phyloP scores from a whole-genome alignment of 352 stramenopile species.

The Stephanocyclus meneghinianus region DNA sequence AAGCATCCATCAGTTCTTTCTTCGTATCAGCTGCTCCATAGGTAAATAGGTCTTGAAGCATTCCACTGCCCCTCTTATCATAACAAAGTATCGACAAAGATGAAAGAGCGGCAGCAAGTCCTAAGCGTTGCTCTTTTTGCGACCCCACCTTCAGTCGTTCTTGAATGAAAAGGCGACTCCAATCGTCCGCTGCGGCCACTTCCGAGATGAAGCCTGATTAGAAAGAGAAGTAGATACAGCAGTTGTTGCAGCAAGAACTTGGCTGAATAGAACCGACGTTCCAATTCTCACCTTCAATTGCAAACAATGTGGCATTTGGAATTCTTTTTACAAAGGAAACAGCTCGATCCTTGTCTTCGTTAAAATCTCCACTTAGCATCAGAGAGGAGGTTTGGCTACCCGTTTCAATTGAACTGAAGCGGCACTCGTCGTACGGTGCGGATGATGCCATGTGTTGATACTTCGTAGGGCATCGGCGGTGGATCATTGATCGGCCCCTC shows the following conservation, averaged over 20 bases:
- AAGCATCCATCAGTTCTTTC: slow-evolving; percentile 36
- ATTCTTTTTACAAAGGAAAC: not conserved
- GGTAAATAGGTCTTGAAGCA: not conserved
- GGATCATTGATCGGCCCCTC: not conserved
- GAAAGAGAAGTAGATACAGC: not conserved
- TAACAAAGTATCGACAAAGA: slow-evolving; percentile 7
- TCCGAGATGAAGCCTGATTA: slow-evolving; percentile 9
- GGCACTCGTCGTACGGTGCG: not conserved
- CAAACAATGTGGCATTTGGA: slow-evolving; percentile 4
- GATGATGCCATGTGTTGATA: not conserved
- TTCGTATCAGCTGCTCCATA: slow-evolving; percentile 13
- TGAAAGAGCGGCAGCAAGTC: not conserved
- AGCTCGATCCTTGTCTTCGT: not conserved
- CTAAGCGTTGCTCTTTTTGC: not conserved
- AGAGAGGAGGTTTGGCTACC: not conserved
- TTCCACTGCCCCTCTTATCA: not conserved
- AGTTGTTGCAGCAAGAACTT: too few relatives aligned
- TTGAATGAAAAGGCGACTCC: slow-evolving; percentile 4
- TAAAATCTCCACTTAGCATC: not conserved
- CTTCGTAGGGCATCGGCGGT: not conserved
- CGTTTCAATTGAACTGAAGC: not conserved
- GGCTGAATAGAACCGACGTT: not conserved
- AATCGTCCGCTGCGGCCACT: slow-evolving; percentile 2
- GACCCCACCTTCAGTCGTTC: slow-evolving; percentile 1
- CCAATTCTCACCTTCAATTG: slow-evolving; percentile 4